Percentiles rank a stretch among this genome's conserved stretches.
phyloP scores from a whole-genome alignment of 441 rosid species.

The Dalechampia spathulata region DNA sequence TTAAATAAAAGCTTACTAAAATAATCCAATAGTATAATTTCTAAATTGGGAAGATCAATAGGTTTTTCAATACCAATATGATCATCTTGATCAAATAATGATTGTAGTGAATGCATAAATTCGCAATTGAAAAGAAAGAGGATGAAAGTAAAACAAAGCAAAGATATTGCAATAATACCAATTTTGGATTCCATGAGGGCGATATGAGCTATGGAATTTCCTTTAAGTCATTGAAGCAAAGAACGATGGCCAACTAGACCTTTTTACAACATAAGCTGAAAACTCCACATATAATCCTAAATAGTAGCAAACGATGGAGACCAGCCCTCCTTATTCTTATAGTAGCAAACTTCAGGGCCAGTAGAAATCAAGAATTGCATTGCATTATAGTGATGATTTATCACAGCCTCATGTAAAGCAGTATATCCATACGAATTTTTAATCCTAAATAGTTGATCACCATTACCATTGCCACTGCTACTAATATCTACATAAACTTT shows the following conservation, averaged over 20 bases:
- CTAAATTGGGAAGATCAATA: no score
- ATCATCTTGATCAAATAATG: no score
- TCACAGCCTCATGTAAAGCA: slow-evolving; percentile 1
- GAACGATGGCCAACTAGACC: neutral
- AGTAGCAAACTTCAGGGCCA: neutral
- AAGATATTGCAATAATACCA: no score
- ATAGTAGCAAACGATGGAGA: neutral
- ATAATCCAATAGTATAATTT: no score
- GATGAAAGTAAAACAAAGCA: no score
- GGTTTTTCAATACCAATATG: no score
- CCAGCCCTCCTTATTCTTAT: neutral
- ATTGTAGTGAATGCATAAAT: no score
- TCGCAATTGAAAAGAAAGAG: no score
- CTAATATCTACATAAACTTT: neutral
- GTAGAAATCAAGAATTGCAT: neutral
- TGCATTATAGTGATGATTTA: neutral
- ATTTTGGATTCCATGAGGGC: neutral
- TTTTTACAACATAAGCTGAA: neutral
- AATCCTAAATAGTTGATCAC: neutral
- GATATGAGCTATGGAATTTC: neutral
- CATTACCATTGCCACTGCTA: neutral
- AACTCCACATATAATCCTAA: neutral
- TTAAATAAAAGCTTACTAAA: no score
- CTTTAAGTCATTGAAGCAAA: neutral
- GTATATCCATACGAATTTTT: neutral